A percentile compares a stretch with the other conserved stretches of the same genome.
phyloP scores from a whole-genome alignment of 306 rosid genomes.

The Corylus heterophylla region DNA sequence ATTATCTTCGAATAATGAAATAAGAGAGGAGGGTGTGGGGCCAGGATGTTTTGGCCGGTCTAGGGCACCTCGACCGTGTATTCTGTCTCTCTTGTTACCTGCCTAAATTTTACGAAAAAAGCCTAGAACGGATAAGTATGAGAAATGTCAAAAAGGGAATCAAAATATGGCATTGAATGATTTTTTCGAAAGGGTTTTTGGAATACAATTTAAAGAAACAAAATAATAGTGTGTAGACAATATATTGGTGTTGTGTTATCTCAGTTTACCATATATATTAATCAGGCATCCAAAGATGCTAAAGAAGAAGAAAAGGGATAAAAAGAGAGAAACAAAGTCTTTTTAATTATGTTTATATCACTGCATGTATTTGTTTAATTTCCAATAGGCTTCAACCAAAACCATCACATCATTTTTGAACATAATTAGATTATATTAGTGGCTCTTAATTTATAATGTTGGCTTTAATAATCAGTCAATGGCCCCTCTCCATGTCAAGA shows the following conservation, averaged over 20 bases:
- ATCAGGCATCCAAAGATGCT: neutral
- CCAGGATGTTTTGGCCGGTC: no score
- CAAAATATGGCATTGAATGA: no score
- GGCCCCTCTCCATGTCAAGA: neutral
- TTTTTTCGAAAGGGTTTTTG: neutral
- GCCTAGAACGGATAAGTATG: no score
- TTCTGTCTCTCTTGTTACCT: no score
- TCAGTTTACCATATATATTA: neutral
- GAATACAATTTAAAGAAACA: neutral
- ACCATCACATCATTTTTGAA: neutral
- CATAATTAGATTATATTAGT: no score
- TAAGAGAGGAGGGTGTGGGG: no score
- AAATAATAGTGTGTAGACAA: neutral
- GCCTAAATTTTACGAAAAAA: no score
- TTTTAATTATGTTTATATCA: neutral
- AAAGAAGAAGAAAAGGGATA: neutral
- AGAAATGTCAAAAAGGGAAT: no score
- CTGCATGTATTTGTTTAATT: neutral
- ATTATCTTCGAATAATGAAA: neutral
- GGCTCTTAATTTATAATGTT: no score
- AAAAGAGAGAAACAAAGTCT: neutral
- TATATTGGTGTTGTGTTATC: neutral
- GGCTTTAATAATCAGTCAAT: neutral
- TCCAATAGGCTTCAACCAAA: constrained; percentile 13
- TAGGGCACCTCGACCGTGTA: no score